Conservation (phyloP, 2,329 filamentous ascomycete species). For the Fusarium sp. region DNA sequence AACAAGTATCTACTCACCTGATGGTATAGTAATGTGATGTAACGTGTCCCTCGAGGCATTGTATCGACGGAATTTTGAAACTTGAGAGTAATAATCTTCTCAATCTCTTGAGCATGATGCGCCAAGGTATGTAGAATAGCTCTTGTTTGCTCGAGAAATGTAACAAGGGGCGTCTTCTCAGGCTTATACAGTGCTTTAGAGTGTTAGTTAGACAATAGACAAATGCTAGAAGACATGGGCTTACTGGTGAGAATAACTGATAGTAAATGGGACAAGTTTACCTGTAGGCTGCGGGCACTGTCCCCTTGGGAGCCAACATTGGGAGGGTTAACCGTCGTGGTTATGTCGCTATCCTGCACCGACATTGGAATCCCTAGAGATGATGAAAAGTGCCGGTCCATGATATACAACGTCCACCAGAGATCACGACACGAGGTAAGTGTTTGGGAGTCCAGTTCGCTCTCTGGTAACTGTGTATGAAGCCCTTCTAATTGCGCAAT, state of each 20-base stretch:
- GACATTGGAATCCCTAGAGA: constrained; percentile 54
- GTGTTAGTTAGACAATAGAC: neutral
- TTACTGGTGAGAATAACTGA: constrained; percentile 52
- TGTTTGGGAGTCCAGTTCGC: constrained; percentile 48
- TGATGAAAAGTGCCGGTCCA: constrained; percentile 55
- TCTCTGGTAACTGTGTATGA: constrained; percentile 54
- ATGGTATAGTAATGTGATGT: constrained; percentile 54
- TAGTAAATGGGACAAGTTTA: constrained; percentile 50
- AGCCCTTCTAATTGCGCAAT: constrained; percentile 56
- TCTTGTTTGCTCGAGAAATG: constrained; percentile 52
- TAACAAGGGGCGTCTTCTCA: constrained; percentile 48
- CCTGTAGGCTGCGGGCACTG: constrained; percentile 50
- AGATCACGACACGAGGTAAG: constrained; percentile 51
- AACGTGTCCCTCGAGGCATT: constrained; percentile 52
- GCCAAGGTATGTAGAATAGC: constrained; percentile 52
- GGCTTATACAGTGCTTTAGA: constrained; percentile 51
- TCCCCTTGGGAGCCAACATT: constrained; percentile 44
- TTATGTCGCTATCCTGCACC: constrained; percentile 54
- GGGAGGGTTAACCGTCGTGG: constrained; percentile 47
- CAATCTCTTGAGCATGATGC: constrained; percentile 53
- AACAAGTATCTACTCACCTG: constrained; percentile 43
- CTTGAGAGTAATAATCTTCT: constrained; percentile 50
- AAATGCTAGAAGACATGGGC: neutral
- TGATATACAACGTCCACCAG: constrained; percentile 57
- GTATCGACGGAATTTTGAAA: constrained; percentile 50